Base-by-base conservation (phyloP, 352 stramenopile genomes). In the Globisporangium paroecandrum region DNA sequence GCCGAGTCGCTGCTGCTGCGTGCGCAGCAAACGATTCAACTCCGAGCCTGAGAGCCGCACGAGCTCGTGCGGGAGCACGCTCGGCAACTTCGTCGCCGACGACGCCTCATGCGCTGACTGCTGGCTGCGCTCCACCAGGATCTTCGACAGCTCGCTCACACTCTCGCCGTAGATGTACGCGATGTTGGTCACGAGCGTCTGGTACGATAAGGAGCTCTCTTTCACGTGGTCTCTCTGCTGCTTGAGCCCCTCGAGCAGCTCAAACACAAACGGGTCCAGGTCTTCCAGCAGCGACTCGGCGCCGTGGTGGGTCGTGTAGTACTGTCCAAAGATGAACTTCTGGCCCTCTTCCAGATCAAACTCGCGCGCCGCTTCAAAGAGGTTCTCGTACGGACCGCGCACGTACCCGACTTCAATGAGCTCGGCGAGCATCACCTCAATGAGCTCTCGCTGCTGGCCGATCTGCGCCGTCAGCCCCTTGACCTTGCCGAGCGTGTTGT, bases 321-420 rank as follows among this genome's bases (percentile, higher is more conserved):
- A 70, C 27, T 58, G 32, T 2, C 65, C 65, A 46, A 70, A 70
- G 18, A 70, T 24, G 41, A 70, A 70, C 25, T 54, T 36, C 47
- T 61, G 55, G 2, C 55, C 49, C 4, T 62, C 65, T 1, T 65
- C 59, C 9, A 47, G 5, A 20, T 65, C 65, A 15, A 59, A 34
- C 24, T 65, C 58, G 20, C 41, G 47, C 22, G 58, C 58, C 7
- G 57, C 56, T 22, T 70, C 63, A 22, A 58, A 61, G 12, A 65
- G 20, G 47, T 58, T 61, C 22, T 66, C 65, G 15, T 51, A 66
- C 24, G 65, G 58, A 3, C 65, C 65, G 13, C 58, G 65, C 34
- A 70, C 57, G 36, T 66, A 70, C n/a, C 65, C 65, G 27, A 70
- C 58, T 15, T 66, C 58, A 7, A 70, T 43, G 65, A 70, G 65